Evolutionary conservation across 768 basidiomycete genomes (phyloP), one percentile per base, ranked within the genome.

Genomic region (Tulasnella sp.): DNA sequence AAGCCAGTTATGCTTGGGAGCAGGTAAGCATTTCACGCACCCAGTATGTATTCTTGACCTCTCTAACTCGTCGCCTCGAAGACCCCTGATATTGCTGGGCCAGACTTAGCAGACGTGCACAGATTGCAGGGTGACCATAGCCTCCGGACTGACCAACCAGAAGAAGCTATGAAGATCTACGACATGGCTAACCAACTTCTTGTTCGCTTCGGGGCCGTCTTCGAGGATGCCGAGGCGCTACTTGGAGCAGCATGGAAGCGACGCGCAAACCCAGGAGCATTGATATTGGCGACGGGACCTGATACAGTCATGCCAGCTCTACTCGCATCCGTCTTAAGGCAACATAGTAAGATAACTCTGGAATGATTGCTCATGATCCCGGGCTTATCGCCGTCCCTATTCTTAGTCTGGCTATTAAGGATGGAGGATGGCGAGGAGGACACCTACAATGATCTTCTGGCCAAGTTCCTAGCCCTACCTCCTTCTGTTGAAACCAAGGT

Each of bases 371-470:
- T 41, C 29, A 29, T 44, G 25, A 38, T 45, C 21, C 31, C 17
- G 30, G 25, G 54, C 60, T 62, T 3, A 62, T 49, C 54, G 15
- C 63, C 29, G 64, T 29, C 11, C 10, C 10, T 42, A 21, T 27
- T 63, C 15, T 54, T 12, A 86, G 86, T 87, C 42, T 87, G 84
- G 80, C 69, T 84, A 10, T 68, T 82, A 12, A 80, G 84, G 17
- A 75, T 84, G 62, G 78, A 81, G 17, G 71, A 73, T 25, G 75
- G 74, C 31, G 76, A 76, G 22, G 74, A 59, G 49, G 27, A 27
- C 25, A 63, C 75, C 15, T 80, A 82, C 60, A 73, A 78, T 42
- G 66, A 67, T 0, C 68, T 88, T 15, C 70, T 92, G 0, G 74
- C 82, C 29, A 79, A 78, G 62, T 75, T 85, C 53, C 72, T 77